phyloP scores from a whole-genome alignment of 2,329 filamentous ascomycete genomes.

The Hirsutella minnesotensis region DNA sequence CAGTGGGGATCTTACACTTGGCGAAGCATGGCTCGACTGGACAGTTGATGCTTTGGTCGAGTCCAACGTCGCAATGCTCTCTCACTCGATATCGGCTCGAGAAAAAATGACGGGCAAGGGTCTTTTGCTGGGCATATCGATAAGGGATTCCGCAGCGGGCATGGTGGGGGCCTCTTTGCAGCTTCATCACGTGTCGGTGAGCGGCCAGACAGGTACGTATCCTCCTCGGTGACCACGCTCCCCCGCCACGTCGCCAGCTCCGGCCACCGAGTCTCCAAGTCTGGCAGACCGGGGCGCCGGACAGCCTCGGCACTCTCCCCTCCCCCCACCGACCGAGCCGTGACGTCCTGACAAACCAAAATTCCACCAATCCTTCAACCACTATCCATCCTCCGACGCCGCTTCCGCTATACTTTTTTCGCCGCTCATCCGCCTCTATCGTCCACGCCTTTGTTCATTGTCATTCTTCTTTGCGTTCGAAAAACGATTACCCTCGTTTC shows the following conservation, averaged over 20 bases:
- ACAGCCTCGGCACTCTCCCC: conserved; percentile 11
- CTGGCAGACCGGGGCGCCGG: conserved; percentile 1
- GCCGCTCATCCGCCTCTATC: background rate
- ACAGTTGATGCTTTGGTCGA: background rate
- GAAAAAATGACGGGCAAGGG: background rate
- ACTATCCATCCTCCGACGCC: background rate
- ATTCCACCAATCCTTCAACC: background rate
- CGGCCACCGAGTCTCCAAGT: background rate
- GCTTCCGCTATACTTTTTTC: background rate
- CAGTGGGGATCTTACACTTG: conserved; percentile 28
- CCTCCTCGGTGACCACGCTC: no score
- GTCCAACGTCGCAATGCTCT: background rate
- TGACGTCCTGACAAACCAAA: conserved; percentile 7
- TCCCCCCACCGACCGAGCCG: conserved; percentile 8
- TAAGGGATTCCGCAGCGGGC: background rate
- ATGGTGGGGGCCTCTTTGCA: background rate
- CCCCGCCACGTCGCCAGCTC: no score
- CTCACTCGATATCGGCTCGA: background rate
- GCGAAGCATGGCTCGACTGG: conserved; percentile 26
- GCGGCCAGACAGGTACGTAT: no score
- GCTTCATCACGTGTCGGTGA: conserved; percentile 18
- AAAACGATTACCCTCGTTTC: background rate
- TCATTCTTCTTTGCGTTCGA: background rate
- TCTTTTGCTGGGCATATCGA: background rate
- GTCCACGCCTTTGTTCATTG: no score